Conservation (phyloP, 345 rosid species). For the Gossypium turneri region DNA sequence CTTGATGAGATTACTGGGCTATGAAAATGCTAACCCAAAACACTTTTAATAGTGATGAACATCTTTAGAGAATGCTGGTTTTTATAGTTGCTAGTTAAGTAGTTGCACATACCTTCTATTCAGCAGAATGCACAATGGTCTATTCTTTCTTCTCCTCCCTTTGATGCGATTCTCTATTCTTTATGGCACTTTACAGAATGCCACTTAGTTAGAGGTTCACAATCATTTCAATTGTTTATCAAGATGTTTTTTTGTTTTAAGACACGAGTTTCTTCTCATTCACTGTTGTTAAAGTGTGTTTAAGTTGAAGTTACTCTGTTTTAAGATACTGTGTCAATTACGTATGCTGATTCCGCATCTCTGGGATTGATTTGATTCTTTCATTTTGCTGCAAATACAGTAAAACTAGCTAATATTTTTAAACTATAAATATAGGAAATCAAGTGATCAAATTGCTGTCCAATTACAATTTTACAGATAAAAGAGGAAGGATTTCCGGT, state of each 20-base stretch:
- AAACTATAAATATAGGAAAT: too few species aligned
- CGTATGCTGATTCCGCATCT: neutral
- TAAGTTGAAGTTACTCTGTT: neutral
- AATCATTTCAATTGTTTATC: neutral
- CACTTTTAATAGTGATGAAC: neutral
- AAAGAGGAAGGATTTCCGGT: too few species aligned
- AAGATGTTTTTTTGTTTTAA: neutral
- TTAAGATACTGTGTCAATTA: neutral
- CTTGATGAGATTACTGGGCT: constrained; percentile 26
- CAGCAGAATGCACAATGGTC: neutral
- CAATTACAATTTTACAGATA: too few species aligned
- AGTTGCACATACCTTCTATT: neutral
- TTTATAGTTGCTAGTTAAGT: neutral
- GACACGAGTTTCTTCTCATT: neutral
- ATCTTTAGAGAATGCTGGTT: neutral
- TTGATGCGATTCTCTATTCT: constrained; percentile 9
- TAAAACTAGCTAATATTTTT: too few species aligned
- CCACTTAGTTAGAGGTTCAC: neutral
- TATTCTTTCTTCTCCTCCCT: neutral
- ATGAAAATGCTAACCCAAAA: neutral
- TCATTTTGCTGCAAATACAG: neutral
- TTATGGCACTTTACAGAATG: neutral
- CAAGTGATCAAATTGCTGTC: too few species aligned
- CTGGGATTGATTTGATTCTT: neutral
- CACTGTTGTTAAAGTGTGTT: neutral